Percentiles rank a stretch among this genome's conserved stretches.
Evolutionary conservation across 2,329 filamentous ascomycete species (phyloP).

Genomic region (Penicillium crustosum): DNA sequence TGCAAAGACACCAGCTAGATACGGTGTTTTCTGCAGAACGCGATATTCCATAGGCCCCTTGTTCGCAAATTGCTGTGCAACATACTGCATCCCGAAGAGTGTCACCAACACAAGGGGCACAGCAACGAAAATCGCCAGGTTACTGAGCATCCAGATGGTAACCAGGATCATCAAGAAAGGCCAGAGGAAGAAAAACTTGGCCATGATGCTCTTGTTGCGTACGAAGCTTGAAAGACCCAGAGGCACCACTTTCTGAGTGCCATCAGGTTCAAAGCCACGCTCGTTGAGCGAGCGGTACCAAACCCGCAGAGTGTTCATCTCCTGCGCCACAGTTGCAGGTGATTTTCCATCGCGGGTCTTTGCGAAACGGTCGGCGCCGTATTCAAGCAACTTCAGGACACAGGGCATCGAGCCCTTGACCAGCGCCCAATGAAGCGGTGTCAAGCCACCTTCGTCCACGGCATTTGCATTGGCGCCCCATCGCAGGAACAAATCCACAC

Average conservation of each 20-base stretch:
- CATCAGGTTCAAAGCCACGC: constrained; percentile 79
- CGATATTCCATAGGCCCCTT: constrained; percentile 88
- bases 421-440: constrained; percentile 91
- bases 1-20: constrained; percentile 90
- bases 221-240: constrained; percentile 74
- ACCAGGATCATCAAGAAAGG: constrained; percentile 75
- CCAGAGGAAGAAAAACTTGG: constrained; percentile 84
- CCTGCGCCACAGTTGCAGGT: constrained; percentile 77
- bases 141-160: constrained; percentile 69
- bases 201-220: constrained; percentile 74
- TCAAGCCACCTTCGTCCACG: constrained; percentile 88
- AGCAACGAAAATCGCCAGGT: constrained; percentile 71
- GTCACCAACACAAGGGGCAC: constrained; percentile 68
- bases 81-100: constrained; percentile 69
- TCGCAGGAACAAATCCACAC: constrained; percentile 85
- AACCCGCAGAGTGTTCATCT: constrained; percentile 80
- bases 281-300: constrained; percentile 83
- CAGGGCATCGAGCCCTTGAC: constrained; percentile 89
- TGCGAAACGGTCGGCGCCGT: constrained; percentile 89
- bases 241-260: constrained; percentile 65
- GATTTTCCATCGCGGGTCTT: constrained; percentile 90
- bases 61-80: constrained; percentile 72
- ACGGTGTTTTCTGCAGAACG: constrained; percentile 87
- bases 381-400: constrained; percentile 91
- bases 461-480: constrained; percentile 96